Base-by-base conservation (phyloP, 2,329 filamentous ascomycete species). In the Penicillium sp. region DNA sequence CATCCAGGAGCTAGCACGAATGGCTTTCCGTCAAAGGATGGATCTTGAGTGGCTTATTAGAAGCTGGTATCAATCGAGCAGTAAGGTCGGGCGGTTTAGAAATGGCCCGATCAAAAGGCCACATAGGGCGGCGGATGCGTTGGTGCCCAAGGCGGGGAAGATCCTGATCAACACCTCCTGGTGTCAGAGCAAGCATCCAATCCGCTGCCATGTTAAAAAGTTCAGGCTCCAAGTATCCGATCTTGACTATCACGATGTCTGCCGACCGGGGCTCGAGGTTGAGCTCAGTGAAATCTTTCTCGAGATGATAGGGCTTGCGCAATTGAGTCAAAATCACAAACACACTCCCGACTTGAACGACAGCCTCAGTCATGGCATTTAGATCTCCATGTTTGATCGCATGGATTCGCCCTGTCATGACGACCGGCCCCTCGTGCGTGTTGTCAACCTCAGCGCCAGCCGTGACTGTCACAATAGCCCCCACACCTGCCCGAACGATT, bases 161-260 rank as follows among this genome's bases (percentile, higher is more conserved):
- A 52, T 82, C 76, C 61, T 82, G 80, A 58, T 82, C 78, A 9
- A 82, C 80, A 8, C 79, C 79, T 0, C 79, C 80, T 0, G 79
- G 79, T 0, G 79, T 82, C 15, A 82, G 66, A 0, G 70, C 80
- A 1, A 82, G 70, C 75, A 81, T 81, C 80, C 79, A 82, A 48
- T 77, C 79, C 7, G 69, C 70, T 0, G 79, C 75, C 79, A 82
- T 82, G 46, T 74, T 74, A 53, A 80, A 81, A 4, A 82, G 65
- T 59, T 82, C 75, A 3, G 80, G 80, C 60, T 82, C 80, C 1
- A 83, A 64, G 51, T 82, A 83, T 15, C 80, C 80, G 42, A 82
- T 82, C 64, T 82, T 82, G 23, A 82, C 79, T 41, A 82, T 74
- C 0, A 82, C 79, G 21, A 82, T 74, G 55, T 80, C 77, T 0